phyloP scores from a whole-genome alignment of 2,329 filamentous ascomycete species.

The Exophiala alcalophila region DNA sequence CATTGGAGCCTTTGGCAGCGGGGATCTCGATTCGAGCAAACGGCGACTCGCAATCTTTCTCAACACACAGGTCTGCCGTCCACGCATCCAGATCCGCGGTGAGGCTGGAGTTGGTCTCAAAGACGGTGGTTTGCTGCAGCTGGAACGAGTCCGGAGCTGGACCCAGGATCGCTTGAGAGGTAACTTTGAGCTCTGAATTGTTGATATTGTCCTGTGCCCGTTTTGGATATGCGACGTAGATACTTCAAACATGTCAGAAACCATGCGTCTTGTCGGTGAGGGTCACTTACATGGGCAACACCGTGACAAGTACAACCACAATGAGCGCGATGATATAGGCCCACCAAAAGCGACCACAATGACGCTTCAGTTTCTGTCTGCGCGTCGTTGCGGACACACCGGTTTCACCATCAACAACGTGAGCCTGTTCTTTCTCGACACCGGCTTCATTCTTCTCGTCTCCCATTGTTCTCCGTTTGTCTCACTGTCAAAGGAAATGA shows the following conservation, averaged over 20 bases:
- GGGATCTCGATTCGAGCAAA: slow-evolving; percentile 32
- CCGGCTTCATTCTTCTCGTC: no score
- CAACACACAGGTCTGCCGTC: background rate
- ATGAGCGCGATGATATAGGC: background rate
- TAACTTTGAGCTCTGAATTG: background rate
- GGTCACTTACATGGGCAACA: slow-evolving; percentile 4
- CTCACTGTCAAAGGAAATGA: no score
- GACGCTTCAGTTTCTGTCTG: background rate
- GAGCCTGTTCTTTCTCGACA: no score
- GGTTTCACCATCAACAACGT: no score
- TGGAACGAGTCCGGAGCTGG: background rate
- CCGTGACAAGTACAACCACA: background rate
- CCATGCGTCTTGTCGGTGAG: background rate
- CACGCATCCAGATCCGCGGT: background rate
- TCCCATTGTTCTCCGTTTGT: no score
- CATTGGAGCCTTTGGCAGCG: slow-evolving; percentile 42
- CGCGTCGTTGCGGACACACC: no score
- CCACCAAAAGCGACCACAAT: background rate
- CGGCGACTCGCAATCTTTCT: background rate
- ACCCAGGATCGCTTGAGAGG: background rate
- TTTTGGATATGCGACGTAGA: background rate
- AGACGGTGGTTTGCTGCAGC: background rate
- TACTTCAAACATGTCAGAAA: slow-evolving; percentile 27
- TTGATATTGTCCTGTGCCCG: slow-evolving; percentile 1
- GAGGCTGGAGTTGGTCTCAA: background rate